Evolutionary conservation across 225 moss, liverwort and hornwort genomes (phyloP), one percentile per base, ranked within the genome.

Genomic region (Bryoerythrophyllum caledonicum): DNA sequence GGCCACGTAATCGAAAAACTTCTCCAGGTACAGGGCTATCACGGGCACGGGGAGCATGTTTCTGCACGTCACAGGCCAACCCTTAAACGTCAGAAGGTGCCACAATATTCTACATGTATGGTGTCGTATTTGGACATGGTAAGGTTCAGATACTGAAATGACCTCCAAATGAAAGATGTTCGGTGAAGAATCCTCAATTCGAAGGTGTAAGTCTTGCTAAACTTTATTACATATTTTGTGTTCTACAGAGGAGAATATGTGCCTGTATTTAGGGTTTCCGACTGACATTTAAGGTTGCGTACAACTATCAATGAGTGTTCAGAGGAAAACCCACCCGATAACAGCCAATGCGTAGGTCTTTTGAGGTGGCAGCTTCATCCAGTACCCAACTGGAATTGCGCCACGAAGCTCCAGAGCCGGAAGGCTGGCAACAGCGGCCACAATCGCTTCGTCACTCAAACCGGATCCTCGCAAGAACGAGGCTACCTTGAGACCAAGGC

Each of bases 391-490:
- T 37, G 97, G 97, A 78, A 99, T 91, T 30, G 97, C 97, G 55
- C 91, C 97, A 61, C 94, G 94, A 75, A 99, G 94, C 85, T 99
- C 97, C 32, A 99, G 75, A 61, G 94, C 87, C n/a, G 97, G 97
- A 63, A 99, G 84, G 86, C 85, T 89, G 19, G 93, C 94, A 71
- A 93, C 82, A 30, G 81, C 81, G 51, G 87, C 68, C 69, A 99
- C 93, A 25, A 99, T 87, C n/a, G 89, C 78, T 78, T 95, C 97
- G 62, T 99, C 97, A 38, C 84, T 67, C 83, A 90, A 83, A 62
- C 97, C 97, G 30, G 88, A 95, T 56, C 84, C 62, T 72, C 93
- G 86, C 83, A 99, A 76, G 53, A 84, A 95, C n/a, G 86, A 70
- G 60, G 97, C 93, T 72, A 95, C 95, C 71, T 83, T 89, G 40